These are phyloP conservation scores for Rhododendron kiyosumense DNA, from an alignment of 148 eudicot genomes.

Conservation along the genomic window DNA sequence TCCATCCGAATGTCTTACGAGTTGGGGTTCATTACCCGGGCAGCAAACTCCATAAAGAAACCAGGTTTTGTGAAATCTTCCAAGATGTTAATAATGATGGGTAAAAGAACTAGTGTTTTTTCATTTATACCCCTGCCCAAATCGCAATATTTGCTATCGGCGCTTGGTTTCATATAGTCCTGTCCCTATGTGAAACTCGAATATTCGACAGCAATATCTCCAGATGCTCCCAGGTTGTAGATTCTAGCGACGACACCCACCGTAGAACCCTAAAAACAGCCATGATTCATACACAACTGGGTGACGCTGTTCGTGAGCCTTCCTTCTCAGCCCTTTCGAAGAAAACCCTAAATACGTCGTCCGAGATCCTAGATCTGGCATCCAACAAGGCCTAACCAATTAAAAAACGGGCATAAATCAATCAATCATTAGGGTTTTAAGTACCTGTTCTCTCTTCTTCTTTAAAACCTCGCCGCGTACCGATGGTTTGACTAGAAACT, in stretches of 20 bases:
- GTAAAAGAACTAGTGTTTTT: neutral
- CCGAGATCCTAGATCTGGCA: conserved; percentile 8
- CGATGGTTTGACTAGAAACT: neutral
- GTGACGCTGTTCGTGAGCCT: conserved; percentile 2
- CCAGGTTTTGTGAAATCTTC: neutral
- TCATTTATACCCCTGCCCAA: neutral
- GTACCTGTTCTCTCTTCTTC: conserved; percentile 12
- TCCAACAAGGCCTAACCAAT: neutral
- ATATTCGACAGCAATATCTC: neutral
- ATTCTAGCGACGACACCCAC: neutral
- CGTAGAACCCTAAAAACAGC: neutral
- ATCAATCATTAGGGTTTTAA: conserved; percentile 12
- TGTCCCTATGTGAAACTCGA: neutral
- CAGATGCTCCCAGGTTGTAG: neutral
- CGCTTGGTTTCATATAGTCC: neutral
- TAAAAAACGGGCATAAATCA: conserved; percentile 4
- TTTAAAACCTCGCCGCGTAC: conserved; percentile 3
- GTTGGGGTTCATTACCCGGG: neutral
- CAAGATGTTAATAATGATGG: neutral
- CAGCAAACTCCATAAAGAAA: neutral
- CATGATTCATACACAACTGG: neutral
- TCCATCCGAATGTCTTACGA: neutral
- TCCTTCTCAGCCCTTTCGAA: neutral
- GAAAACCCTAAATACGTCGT: neutral
- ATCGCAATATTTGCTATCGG: neutral